Percentiles rank a stretch among this genome's conserved stretches.
Conservation (phyloP, 495 filamentous ascomycete species). For the Elasticomyces elasticus region DNA sequence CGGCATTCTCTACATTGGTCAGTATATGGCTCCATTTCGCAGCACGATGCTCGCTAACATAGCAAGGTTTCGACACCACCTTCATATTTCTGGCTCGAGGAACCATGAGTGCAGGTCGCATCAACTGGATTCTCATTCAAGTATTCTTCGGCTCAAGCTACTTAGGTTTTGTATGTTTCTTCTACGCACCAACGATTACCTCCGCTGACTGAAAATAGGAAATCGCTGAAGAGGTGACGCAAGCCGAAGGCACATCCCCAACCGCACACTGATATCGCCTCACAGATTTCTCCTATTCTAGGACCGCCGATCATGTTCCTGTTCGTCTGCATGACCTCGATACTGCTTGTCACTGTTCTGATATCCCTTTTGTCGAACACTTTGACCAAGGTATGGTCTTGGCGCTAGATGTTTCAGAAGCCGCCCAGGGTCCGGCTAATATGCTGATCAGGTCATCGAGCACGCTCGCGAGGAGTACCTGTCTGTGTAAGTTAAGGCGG, state of each 20-base stretch:
- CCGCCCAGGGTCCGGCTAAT: conserved; percentile 5
- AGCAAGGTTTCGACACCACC: conserved; percentile 75
- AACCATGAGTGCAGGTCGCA: conserved; percentile 57
- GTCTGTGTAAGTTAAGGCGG: conserved; percentile 26
- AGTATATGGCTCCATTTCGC: not conserved
- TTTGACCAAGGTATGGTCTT: conserved; percentile 58
- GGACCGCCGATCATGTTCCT: conserved; percentile 60
- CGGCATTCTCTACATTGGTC: conserved; percentile 65
- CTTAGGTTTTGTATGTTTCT: conserved; percentile 64
- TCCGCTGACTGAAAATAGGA: conserved; percentile 19
- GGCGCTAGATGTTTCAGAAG: conserved; percentile 2
- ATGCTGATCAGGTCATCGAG: conserved; percentile 24
- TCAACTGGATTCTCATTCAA: conserved; percentile 80
- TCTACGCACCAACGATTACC: not conserved
- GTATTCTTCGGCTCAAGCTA: conserved; percentile 72
- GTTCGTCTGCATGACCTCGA: conserved; percentile 80
- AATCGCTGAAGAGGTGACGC: conserved; percentile 30
- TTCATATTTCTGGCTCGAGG: conserved; percentile 83
- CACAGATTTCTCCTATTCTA: conserved; percentile 42
- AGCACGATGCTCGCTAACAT: not conserved
- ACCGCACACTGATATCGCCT: not conserved
- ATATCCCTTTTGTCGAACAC: conserved; percentile 88
- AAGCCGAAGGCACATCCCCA: not conserved
- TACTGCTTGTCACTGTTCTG: conserved; percentile 80
- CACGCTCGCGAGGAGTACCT: conserved; percentile 34